Evolutionary conservation across 805 yeast genomes (phyloP), one percentile per base, ranked within the genome.

Genomic region (Saccharomycopsis fodiens): DNA sequence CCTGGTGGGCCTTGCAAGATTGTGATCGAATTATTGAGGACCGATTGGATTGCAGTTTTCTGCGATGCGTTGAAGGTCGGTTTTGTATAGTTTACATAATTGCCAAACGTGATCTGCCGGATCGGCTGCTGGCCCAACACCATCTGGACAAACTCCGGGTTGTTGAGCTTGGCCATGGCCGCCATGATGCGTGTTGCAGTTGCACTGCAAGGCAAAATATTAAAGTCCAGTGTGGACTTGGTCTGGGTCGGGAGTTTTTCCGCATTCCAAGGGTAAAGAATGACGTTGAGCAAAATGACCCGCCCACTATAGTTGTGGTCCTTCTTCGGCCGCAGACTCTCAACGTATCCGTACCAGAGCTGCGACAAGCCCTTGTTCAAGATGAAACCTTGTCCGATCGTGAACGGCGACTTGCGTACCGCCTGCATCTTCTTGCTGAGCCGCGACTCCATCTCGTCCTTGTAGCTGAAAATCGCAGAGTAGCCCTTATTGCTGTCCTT

Each of bases 1-100:
- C 89, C 91, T 2, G 89, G 89, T 1, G 91, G 91, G 2, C 89
- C 91, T 59, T 82, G 89, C 16, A 83, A 67, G 15, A 82, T 54
- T 2, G 79, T 77, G 35, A 69, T 72, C 19, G 72, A 64, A 55
- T 67, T 76, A 56, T 67, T 72, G 47, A 70, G 59, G 5, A 69
- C 79, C 36, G 77, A 72, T 50, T 76, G 79, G 35, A 66, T 45
- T 5, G 81, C 80, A 27, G 67, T 66, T 51, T 74, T 74, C 50
- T 78, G 85, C 0, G 84, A 78, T 4, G 69, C 74, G 55, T 78
- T 78, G 50, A 78, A 68, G 1, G 69, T 57, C n/a, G 68, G 72
- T 31, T 65, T 69, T 1, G 75, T 64, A 51, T 72, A 75, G 47
- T 66, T 70, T 44, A 78, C 62, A 52, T 66, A 67, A 59, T 80